Percentiles rank a stretch among this genome's conserved stretches.
phyloP scores from a whole-genome alignment of 164 flowering plant species.

The Saururus chinensis region DNA sequence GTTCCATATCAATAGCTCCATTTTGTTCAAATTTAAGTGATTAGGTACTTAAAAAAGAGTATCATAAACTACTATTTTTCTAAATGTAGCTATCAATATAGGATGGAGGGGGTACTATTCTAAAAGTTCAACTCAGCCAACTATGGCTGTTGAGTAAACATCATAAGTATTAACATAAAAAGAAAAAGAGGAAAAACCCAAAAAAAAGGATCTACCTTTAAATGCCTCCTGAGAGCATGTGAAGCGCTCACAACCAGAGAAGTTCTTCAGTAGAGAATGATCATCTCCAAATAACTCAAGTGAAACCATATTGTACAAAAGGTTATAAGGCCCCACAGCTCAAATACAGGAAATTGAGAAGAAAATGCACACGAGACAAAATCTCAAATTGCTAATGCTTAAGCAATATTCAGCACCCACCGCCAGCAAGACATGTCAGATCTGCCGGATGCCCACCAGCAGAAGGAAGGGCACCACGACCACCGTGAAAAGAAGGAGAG shows the following conservation, averaged over 20 bases:
- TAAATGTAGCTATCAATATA: too few species aligned
- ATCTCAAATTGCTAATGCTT: not conserved
- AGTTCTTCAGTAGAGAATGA: conserved; percentile 4
- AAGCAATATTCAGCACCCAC: conserved; percentile 11
- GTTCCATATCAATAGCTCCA: too few species aligned
- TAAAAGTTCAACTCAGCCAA: not conserved
- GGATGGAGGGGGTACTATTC: too few species aligned
- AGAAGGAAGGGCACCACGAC: conserved; percentile 39
- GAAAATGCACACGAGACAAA: not conserved
- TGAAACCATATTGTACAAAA: conserved; percentile 15
- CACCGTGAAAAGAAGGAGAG: conserved; percentile 35
- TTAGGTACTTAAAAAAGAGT: too few species aligned
- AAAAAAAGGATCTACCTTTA: conserved; percentile 12
- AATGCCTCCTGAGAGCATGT: conserved; percentile 3
- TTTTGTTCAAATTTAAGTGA: too few species aligned
- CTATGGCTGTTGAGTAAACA: not conserved
- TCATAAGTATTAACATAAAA: not conserved
- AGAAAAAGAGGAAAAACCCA: not conserved
- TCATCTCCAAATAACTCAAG: conserved; percentile 17
- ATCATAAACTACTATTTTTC: too few species aligned
- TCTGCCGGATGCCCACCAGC: conserved; percentile 40
- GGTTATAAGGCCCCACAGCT: not conserved
- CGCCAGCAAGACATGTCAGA: conserved; percentile 38
- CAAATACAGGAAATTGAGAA: too few species aligned
- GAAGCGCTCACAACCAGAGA: conserved; percentile 9